Percentiles rank a stretch among this genome's conserved stretches.
Conservation (phyloP, 495 filamentous ascomycete genomes). For the Podospora sp. region DNA sequence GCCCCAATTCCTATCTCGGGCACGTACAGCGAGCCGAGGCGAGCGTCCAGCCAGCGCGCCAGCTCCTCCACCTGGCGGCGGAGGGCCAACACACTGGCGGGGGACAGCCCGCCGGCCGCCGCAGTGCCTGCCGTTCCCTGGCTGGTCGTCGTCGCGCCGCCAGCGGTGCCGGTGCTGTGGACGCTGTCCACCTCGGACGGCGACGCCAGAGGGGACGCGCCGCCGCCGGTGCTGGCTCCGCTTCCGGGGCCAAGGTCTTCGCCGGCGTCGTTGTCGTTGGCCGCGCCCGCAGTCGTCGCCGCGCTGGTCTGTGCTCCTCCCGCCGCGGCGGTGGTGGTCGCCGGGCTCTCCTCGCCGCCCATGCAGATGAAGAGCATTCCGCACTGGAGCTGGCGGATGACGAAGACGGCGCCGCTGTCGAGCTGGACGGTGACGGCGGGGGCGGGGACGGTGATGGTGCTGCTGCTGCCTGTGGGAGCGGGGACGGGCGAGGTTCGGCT, state of each 20-base stretch:
- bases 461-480: slow-evolving; percentile 13
- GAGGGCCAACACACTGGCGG: slow-evolving; percentile 40
- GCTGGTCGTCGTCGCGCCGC: slow-evolving; percentile 29
- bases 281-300: neutral
- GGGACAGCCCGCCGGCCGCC: slow-evolving; percentile 30
- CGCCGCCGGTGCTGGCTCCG: neutral
- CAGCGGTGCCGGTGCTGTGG: slow-evolving; percentile 21
- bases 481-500: slow-evolving; percentile 13
- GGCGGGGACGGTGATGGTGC: neutral
- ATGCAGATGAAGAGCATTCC: slow-evolving; percentile 57
- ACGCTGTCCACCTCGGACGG: neutral
- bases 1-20: slow-evolving; percentile 42
- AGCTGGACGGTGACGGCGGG: slow-evolving; percentile 52
- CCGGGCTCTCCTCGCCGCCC: slow-evolving; percentile 37
- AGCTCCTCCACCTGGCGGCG: slow-evolving; percentile 52
- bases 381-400: slow-evolving; percentile 51
- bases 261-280: slow-evolving; percentile 1
- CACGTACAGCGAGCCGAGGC: slow-evolving; percentile 42
- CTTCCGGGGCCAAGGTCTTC: neutral
- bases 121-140: slow-evolving; percentile 25
- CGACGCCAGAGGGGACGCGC: neutral
- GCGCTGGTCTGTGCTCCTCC: neutral
- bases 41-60: slow-evolving; percentile 49
- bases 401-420: slow-evolving; percentile 44
- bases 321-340: neutral